Conservation (phyloP, 108 stramenopile genomes). For the Nannochloropsis salina region DNA sequence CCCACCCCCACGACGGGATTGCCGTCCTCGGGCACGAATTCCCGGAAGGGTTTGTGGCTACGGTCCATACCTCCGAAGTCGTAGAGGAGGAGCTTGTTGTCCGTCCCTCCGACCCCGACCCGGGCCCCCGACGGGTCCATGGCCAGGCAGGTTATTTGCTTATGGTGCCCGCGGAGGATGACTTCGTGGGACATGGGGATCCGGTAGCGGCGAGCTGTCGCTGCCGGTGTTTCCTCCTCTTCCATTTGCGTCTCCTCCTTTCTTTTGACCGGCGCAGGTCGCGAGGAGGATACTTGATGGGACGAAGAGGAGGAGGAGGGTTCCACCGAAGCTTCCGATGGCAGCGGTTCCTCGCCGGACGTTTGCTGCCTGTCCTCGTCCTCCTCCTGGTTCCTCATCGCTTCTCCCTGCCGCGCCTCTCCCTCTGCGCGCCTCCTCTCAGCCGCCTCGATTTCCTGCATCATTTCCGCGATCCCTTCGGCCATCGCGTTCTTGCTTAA, state of each 20-base stretch:
- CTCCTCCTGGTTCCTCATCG: too few species aligned
- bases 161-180: constrained; percentile 48
- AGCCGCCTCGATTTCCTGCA: neutral
- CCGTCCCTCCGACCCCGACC: constrained; percentile 51
- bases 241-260: neutral
- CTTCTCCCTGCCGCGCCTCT: constrained; percentile 30
- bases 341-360: too few species aligned
- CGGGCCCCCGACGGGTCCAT: constrained; percentile 54
- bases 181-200: constrained; percentile 51
- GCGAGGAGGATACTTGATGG: neutral
- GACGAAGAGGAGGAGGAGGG: constrained; percentile 5
- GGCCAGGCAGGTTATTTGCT: constrained; percentile 50
- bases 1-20: constrained; percentile 50
- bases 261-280: neutral
- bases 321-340: too few species aligned
- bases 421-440: neutral
- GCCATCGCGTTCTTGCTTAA: constrained; percentile 4
- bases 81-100: constrained; percentile 54
- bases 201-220: constrained; percentile 32
- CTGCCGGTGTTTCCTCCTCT: constrained; percentile 30
- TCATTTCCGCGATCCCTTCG: neutral
- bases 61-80: constrained; percentile 58
- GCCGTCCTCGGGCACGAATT: constrained; percentile 54
- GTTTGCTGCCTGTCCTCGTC: too few species aligned
- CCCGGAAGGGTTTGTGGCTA: constrained; percentile 40